Conservation (phyloP, 495 filamentous ascomycete genomes). For the Hyaloscypha hepaticicola region DNA sequence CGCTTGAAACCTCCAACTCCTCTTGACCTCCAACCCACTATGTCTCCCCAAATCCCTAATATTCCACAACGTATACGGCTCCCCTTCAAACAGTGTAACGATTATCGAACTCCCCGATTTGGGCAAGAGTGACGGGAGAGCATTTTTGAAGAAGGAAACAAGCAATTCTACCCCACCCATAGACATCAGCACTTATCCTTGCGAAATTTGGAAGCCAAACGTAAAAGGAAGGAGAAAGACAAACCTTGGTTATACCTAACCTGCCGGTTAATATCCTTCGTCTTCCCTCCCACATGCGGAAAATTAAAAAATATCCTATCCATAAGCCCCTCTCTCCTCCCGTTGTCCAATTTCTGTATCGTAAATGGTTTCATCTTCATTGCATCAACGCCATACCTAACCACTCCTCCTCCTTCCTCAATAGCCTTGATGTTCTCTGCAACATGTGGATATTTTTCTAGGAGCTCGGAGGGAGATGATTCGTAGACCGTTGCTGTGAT, state of each 20-base stretch:
- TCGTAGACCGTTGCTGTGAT: constrained; percentile 57
- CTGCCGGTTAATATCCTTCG: constrained; percentile 90
- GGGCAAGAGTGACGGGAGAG: constrained; percentile 40
- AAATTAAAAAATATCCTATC: constrained; percentile 92
- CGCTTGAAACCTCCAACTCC: constrained; percentile 76
- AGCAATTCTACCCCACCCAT: constrained; percentile 57
- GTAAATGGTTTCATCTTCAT: constrained; percentile 57
- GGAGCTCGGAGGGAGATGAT: constrained; percentile 46
- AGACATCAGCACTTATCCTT: background rate
- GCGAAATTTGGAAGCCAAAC: background rate
- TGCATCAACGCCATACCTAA: constrained; percentile 75
- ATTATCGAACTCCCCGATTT: constrained; percentile 61
- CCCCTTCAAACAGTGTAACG: constrained; percentile 86
- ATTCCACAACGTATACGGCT: constrained; percentile 96
- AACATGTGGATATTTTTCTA: constrained; percentile 77
- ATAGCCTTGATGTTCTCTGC: constrained; percentile 57
- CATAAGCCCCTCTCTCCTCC: constrained; percentile 46
- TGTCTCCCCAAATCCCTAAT: constrained; percentile 81
- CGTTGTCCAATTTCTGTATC: constrained; percentile 19
- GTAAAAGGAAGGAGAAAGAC: background rate
- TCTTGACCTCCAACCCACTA: constrained; percentile 68
- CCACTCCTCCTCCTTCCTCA: constrained; percentile 41
- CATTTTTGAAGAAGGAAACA: constrained; percentile 74
- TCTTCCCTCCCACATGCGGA: constrained; percentile 89
- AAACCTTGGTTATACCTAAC: constrained; percentile 81